Percentiles rank a stretch among this genome's conserved stretches.
phyloP scores from a whole-genome alignment of 163 green algal genomes.

The Chlorella variabilis region DNA sequence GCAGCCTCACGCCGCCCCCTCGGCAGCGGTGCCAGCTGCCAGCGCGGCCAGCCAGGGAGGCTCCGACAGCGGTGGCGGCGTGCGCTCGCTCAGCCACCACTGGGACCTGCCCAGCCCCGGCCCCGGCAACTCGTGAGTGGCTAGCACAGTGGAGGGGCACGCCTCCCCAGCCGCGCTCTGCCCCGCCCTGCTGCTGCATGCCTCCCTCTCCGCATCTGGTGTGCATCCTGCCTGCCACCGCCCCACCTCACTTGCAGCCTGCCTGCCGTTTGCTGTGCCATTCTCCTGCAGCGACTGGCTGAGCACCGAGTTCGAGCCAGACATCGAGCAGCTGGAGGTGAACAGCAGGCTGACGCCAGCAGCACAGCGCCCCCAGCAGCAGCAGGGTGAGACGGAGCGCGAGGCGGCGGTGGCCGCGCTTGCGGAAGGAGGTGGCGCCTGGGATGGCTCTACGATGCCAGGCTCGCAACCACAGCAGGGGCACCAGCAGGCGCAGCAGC shows the following conservation, averaged over 20 bases:
- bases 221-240: not conserved
- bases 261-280: not conserved
- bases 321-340: slow-evolving; percentile 36
- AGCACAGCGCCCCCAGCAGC: not conserved
- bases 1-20: not conserved
- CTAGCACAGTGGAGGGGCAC: too few relatives aligned
- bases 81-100: slow-evolving; percentile 21
- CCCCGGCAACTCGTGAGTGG: slow-evolving; percentile 14
- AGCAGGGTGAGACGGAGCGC: not conserved
- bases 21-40: not conserved
- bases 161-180: too few relatives aligned
- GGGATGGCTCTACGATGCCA: too few relatives aligned
- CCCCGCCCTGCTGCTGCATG: too few relatives aligned
- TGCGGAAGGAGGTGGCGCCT: too few relatives aligned
- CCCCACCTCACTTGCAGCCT: not conserved
- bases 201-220: not conserved
- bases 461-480: not conserved
- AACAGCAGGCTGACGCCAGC: not conserved
- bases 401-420: not conserved
- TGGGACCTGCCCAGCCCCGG: slow-evolving; percentile 30
- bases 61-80: not conserved
- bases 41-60: slow-evolving; percentile 11
- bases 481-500: not conserved
- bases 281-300: slow-evolving; percentile 25
- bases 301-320: slow-evolving; percentile 7